Conservation (phyloP, 129 eudicot genomes). For the Flaveria trinervia region DNA sequence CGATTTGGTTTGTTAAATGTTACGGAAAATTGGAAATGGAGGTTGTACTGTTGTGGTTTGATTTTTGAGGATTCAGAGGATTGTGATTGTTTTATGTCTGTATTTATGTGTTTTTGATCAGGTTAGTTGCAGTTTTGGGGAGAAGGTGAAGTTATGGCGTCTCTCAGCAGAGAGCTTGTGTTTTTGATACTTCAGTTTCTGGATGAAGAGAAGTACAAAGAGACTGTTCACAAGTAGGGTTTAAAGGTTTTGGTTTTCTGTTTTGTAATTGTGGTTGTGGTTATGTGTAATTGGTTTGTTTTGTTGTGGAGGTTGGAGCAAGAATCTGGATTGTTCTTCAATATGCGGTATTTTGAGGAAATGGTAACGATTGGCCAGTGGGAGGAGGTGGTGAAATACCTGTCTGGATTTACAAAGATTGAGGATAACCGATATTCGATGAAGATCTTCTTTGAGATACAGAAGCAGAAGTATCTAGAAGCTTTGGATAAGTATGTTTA, state of each 20-base stretch:
- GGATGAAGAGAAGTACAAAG: slow-evolving; percentile 71
- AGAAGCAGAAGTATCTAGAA: slow-evolving; percentile 84
- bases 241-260: not conserved
- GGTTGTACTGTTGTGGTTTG: slow-evolving; percentile 18
- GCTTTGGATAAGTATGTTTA: slow-evolving; percentile 68
- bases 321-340: slow-evolving; percentile 76
- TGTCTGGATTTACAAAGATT: slow-evolving; percentile 80
- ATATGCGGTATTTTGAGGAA: slow-evolving; percentile 73
- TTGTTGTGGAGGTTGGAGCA: slow-evolving; percentile 62
- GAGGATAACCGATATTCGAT: slow-evolving; percentile 80
- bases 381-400: slow-evolving; percentile 75
- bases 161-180: slow-evolving; percentile 73
- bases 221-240: slow-evolving; percentile 65
- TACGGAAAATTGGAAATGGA: not conserved
- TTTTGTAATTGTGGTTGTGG: slow-evolving; percentile 12
- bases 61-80: slow-evolving; percentile 13
- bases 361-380: slow-evolving; percentile 76
- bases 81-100: slow-evolving; percentile 17
- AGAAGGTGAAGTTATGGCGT: slow-evolving; percentile 48
- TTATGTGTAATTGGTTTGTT: slow-evolving; percentile 13
- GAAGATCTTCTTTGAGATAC: slow-evolving; percentile 78
- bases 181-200: slow-evolving; percentile 77
- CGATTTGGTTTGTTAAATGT: not conserved
- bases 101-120: slow-evolving; percentile 18
- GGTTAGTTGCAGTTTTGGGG: slow-evolving; percentile 35